Evolutionary conservation across 306 rosid genomes (phyloP), one percentile per base, ranked within the genome.

Genomic region (Lotus japonicus): DNA sequence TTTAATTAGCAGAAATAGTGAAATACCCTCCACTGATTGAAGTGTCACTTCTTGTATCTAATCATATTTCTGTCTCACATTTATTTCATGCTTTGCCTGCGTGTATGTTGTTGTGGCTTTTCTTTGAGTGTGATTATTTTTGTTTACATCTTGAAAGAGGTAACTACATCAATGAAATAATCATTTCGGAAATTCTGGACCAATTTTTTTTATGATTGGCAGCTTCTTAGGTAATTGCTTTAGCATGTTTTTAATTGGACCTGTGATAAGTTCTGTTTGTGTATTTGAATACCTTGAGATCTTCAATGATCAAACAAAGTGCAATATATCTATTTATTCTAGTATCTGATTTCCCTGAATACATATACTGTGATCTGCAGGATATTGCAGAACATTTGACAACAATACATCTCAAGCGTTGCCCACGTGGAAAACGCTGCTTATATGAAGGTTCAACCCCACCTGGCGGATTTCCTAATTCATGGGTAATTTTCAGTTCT

Each of bases 361-460:
- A 58, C 43, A 19, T 66, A 38, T 53, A 35, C 15, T 51, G 13
- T 71, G 62, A 19, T 63, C 63, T 66, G 77, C 87, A 95, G 99
- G 99, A 95, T 73, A 84, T 88, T 73, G 97, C 87, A 9, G 99
- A 95, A 72, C 97, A 87, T 84, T 83, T 95, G 78, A 88, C 97
- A 72, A 88, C 97, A 17, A 63, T 88, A 71, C 75, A 95, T 70
- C 89, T 95, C 36, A 87, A 85, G 74, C 91, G 96, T 11, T 95
- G 97, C 77, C 84, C 95, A 1, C 99, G 97, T 48, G 99, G 99
- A 60, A 95, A 95, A 68, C 96, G 96, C 43, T 95, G 99, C 82
- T 74, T 95, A 70, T 95, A 90, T 35, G 99, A 90, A 84, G 99
- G 99, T 52, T 87, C 99, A 74, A 88, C 97, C 66, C 96, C 99